Evolutionary conservation across 2,329 filamentous ascomycete genomes (phyloP), one percentile per base, ranked within the genome.

Genomic region (Alternaria viburni): DNA sequence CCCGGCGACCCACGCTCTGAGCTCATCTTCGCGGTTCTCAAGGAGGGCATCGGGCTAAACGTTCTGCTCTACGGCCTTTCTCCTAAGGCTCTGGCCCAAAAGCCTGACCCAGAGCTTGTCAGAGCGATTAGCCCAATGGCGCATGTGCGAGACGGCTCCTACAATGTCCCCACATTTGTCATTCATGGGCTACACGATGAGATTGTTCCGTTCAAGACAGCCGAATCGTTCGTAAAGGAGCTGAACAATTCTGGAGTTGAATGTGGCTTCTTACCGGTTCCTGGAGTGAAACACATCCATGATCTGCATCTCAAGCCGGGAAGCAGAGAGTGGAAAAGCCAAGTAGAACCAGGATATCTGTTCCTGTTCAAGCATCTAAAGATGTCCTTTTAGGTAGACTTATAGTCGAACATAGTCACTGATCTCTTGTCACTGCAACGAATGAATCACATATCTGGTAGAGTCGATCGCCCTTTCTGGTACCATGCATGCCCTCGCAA

Each of bases 1-100:
- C 57, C 47, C 10, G 57, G 47, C 17, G 57, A 59, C 32, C 57
- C 57, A 32, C 47, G 57, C 26, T 59, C 57, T 5, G 57, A 59
- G 36, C 47, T 59, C 17, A 54, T 59, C 21, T 59, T 59, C 12
- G 57, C 57, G 2, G 46, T 59, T 12, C 47, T 59, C 10, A 59
- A 54, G 26, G 57, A 59, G 12, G 26, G 26, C 9, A 59, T 59
- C 3, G 57, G 57, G 12, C 11, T 59, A 1, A 59, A 54, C 6
- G 47, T 59, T 21, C 19, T 52, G 19, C 47, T 59, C 6, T 12
- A 54, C 45, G 57, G 57, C 6, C 41, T 59, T 10, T 59, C 57
- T 46, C 36, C 25, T 12, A 49, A 59, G 32, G 19, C 57, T 32
- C 45, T 59, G 17, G 26, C 47, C 5, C 17, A 26, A 26, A 36